Evolutionary conservation across 768 basidiomycete genomes (phyloP), one percentile per base, ranked within the genome.

Genomic region (Pleurotus pulmonarius): DNA sequence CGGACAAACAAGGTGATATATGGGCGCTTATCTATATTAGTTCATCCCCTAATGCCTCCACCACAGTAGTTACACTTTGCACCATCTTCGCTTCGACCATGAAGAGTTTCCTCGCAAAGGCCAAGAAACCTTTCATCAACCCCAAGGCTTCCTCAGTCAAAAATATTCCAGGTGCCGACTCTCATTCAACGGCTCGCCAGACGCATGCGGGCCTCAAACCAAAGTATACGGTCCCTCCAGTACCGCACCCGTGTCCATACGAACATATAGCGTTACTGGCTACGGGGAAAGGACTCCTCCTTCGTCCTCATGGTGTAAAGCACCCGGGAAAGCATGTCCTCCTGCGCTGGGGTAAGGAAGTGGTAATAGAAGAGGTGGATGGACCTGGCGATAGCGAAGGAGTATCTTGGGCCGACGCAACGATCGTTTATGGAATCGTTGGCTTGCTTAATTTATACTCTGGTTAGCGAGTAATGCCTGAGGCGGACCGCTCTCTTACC

Each of bases 241-340:
- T 87, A 12, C 86, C 86, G n/a, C 88, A 91, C 66, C 89, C 89
- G 24, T 81, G 79, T 61, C 88, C 90, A 5, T 73, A 91, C 65
- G 82, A 86, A 46, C 76, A 83, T 58, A 81, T 94, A 41, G 80
- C 80, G n/a, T 59, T 92, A 29, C 64, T 86, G 40, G 78, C 76
- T 3, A 80, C 86, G 1, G 69, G 74, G 15, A 75, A 81, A 6
- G 90, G 88, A 3, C 76, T 94, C n/a, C 64, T 90, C 49, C 73
- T 93, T 53, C 78, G 84, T 44, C 88, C 86, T 18, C 80, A 83
- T 63, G 74, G 59, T 45, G 59, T 52, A 40, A 63, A 57, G 39
- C 55, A 49, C 22, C 60, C 71, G 7, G 68, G 70, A 26, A 73
- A 76, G 18, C 75, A 75, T 65, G 73, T 87, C 20, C 75, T 76